Base-by-base conservation (phyloP, 2,329 filamentous ascomycete genomes). In the Aspergillus sp. region DNA sequence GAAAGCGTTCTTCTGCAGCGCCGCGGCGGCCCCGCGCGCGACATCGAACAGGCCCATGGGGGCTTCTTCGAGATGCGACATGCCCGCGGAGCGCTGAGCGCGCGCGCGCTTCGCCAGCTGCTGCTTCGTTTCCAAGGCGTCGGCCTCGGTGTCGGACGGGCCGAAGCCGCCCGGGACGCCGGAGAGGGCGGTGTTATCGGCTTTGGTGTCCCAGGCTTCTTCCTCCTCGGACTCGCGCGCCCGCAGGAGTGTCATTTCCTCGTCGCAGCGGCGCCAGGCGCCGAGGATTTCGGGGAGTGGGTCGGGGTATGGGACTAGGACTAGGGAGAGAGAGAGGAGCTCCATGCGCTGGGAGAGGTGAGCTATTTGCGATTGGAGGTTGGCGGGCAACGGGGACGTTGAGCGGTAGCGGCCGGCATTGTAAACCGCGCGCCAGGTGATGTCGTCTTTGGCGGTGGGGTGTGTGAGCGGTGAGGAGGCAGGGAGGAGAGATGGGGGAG, bases 351-450 rank as follows among this genome's bases (percentile, higher is more conserved):
- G 75, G 33, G 77, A 72, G 10, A 80, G 64, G 33, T 68, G 67
- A 27, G 68, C 65, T 14, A 80, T 64, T 46, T 68, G 52, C 41
- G 60, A 45, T 38, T 55, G 55, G 17, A 64, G 47, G 44, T 48
- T 40, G 37, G 56, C 39, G 16, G 40, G 48, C 33, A 49, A 47
- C 40, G 39, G 53, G 33, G 47, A 44, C 28, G 49, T 36, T 22
- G 58, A 43, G 32, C 67, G 65, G 56, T 75, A 69, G 29, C 72
- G 68, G 12, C 76, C 76, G 13, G 75, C 75, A 35, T 70, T 67
- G 49, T 78, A 72, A 10, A 75, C 76, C 20, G 75, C 75, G 16
- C 74, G 72, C 76, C 76, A 80, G 35, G 74, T 74, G 17, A 74
- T 67, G 41, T 79, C 73, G 48, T 79, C 75, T 40, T 55, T 44